A percentile compares a stretch with the other conserved stretches of the same genome.
These are phyloP conservation scores for Polytrichum formosum DNA, from an alignment of 225 moss, liverwort and hornwort species.

Conservation along the genomic window DNA sequence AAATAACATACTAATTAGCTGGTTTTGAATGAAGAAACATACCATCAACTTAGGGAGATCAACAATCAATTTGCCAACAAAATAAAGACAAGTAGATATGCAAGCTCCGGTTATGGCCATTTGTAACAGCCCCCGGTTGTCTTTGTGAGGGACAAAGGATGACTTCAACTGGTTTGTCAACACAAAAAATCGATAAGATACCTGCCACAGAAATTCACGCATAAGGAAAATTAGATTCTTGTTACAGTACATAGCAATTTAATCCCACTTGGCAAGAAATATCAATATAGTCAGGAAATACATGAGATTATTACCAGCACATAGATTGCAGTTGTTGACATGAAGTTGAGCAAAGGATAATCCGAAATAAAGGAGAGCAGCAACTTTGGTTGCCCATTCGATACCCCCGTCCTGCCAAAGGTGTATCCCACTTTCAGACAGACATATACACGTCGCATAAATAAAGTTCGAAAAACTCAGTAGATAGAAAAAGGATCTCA, in stretches of 20 bases:
- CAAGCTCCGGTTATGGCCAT: conserved; percentile 54
- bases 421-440: too few relatives aligned
- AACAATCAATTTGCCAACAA: conserved; percentile 59
- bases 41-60: conserved; percentile 69
- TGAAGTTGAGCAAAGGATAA: conserved; percentile 92
- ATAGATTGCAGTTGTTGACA: conserved; percentile 82
- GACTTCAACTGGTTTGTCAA: conserved; percentile 75
- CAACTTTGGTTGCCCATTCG: conserved; percentile 82
- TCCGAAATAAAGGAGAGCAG: conserved; percentile 74
- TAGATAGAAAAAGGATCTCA: too few relatives aligned
- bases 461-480: too few relatives aligned
- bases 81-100: conserved; percentile 51
- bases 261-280: neutral
- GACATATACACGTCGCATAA: too few relatives aligned
- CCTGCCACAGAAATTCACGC: conserved; percentile 33
- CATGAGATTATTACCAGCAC: conserved; percentile 43
- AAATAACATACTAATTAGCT: neutral
- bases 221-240: neutral
- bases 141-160: conserved; percentile 76
- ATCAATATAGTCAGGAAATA: neutral
- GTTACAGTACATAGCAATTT: neutral
- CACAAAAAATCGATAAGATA: conserved; percentile 81
- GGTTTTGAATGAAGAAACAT: conserved; percentile 7
- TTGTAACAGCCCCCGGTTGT: conserved; percentile 78
- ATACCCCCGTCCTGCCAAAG: conserved; percentile 62